These are phyloP conservation scores for Verruconis gallopava DNA, from an alignment of 2,329 filamentous ascomycete genomes.

Conservation along the genomic window DNA sequence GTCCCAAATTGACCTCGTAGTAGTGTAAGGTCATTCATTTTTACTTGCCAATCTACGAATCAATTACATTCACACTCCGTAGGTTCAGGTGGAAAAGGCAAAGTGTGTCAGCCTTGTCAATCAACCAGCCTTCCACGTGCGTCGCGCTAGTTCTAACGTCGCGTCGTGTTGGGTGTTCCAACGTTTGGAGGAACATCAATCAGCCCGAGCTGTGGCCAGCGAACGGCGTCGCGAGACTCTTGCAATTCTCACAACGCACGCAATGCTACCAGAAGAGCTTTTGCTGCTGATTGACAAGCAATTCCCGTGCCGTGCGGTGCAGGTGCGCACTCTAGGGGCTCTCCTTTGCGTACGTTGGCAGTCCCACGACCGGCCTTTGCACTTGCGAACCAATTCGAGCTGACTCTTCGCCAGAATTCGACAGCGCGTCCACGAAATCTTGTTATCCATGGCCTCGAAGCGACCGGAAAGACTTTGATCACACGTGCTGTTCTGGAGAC, in stretches of 20 bases:
- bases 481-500: conserved; percentile 46
- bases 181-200: no score
- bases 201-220: no score
- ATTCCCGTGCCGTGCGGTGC: conserved; percentile 33
- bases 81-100: no score
- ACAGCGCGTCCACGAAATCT: conserved; percentile 61
- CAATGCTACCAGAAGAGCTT: conserved; percentile 25
- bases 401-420: conserved; percentile 35
- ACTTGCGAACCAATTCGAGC: conserved; percentile 8
- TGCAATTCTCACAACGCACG: conserved; percentile 2
- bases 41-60: no score
- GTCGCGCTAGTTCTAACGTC: no score
- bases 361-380: conserved; percentile 1
- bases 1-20: no score
- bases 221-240: no score
- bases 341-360: conserved; percentile 30
- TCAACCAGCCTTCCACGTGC: no score
- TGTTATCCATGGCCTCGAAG: conserved; percentile 71
- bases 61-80: no score
- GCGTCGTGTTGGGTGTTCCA: no score
- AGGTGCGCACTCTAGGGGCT: conserved; percentile 32
- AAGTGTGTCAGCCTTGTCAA: no score
- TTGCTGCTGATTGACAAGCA: conserved; percentile 22
- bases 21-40: no score
- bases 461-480: conserved; percentile 74